Percentiles rank a stretch among this genome's conserved stretches.
Evolutionary conservation across 768 basidiomycete species (phyloP).

Genomic region (Galerina sulciceps): DNA sequence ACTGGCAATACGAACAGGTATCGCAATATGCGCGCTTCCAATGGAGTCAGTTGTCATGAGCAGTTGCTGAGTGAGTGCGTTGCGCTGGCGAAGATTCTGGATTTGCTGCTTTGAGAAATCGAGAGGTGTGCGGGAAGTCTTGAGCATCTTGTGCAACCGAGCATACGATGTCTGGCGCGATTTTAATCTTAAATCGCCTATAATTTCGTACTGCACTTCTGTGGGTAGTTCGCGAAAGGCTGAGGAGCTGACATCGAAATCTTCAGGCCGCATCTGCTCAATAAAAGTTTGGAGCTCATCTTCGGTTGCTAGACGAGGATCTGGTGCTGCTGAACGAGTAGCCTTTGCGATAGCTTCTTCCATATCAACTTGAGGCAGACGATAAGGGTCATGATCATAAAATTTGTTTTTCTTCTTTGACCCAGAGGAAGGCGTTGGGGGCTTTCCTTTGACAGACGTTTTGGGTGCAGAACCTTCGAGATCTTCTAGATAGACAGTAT

Average conservation of each 20-base stretch:
- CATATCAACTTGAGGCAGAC: slow-evolving; percentile 82
- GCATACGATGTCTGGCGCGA: slow-evolving; percentile 94
- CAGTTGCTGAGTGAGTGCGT: slow-evolving; percentile 90
- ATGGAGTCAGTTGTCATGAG: slow-evolving; percentile 91
- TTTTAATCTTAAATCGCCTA: slow-evolving; percentile 92
- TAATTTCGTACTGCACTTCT: slow-evolving; percentile 97
- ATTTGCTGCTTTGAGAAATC: slow-evolving; percentile 99
- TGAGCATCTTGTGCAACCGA: slow-evolving; percentile 90
- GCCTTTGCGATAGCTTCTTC: slow-evolving; percentile 65
- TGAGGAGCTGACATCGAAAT: slow-evolving; percentile 89
- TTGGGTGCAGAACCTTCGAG: slow-evolving; percentile 57
- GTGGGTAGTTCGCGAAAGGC: slow-evolving; percentile 93
- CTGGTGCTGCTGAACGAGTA: slow-evolving; percentile 65
- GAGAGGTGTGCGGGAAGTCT: slow-evolving; percentile 75
- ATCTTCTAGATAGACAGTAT: slow-evolving; percentile 90
- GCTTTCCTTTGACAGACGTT: slow-evolving; percentile 50
- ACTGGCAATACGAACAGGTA: slow-evolving; percentile 93
- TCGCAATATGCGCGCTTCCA: slow-evolving; percentile 86
- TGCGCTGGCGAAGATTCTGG: slow-evolving; percentile 85
- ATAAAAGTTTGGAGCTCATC: slow-evolving; percentile 93
- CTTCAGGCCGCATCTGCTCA: slow-evolving; percentile 94
- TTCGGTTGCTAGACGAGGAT: slow-evolving; percentile 94
- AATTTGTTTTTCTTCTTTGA: slow-evolving; percentile 66
- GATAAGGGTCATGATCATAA: slow-evolving; percentile 89
- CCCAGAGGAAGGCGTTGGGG: slow-evolving; percentile 44